phyloP scores from a whole-genome alignment of 345 rosid genomes.

The Bretschneidera sinensis region DNA sequence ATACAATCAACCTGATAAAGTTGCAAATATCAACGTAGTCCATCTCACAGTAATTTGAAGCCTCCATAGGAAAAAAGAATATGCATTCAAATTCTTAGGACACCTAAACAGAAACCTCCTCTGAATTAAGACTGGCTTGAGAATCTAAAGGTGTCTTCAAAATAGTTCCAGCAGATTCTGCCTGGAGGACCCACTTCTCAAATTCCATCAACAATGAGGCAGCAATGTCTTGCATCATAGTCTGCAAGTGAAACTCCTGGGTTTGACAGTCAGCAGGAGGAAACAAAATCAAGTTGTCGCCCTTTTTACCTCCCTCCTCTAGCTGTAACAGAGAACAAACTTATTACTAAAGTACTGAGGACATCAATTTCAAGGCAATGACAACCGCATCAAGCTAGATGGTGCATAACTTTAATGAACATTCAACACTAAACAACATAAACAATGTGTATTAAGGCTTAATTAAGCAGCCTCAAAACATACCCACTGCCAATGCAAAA shows the following conservation, averaged over 20 bases:
- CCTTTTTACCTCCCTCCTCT: constrained; percentile 67
- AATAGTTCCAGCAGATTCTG: constrained; percentile 89
- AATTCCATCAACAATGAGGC: constrained; percentile 90
- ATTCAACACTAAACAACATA: not conserved
- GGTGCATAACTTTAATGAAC: not conserved
- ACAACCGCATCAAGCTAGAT: too few species aligned
- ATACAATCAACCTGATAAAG: constrained; percentile 24
- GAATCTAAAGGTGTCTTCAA: constrained; percentile 97
- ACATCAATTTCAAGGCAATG: too few species aligned
- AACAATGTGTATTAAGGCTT: not conserved
- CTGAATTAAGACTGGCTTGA: constrained; percentile 96
- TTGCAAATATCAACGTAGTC: constrained; percentile 8
- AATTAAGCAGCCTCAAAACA: not conserved
- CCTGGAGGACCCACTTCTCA: constrained; percentile 90
- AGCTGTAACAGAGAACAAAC: constrained; percentile 52
- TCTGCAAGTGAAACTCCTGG: constrained; percentile 85
- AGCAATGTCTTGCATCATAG: constrained; percentile 96
- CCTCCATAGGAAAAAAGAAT: constrained; percentile 24
- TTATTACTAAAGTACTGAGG: not conserved
- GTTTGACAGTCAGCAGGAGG: constrained; percentile 89
- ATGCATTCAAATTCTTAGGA: constrained; percentile 54
- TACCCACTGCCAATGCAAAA: too few species aligned
- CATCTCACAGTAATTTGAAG: not conserved
- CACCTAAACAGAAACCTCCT: constrained; percentile 99
- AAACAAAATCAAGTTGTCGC: constrained; percentile 60